A percentile compares a stretch with the other conserved stretches of the same genome.
Evolutionary conservation across 129 eudicot genomes (phyloP).

Genomic region (Artemisia tridentata): DNA sequence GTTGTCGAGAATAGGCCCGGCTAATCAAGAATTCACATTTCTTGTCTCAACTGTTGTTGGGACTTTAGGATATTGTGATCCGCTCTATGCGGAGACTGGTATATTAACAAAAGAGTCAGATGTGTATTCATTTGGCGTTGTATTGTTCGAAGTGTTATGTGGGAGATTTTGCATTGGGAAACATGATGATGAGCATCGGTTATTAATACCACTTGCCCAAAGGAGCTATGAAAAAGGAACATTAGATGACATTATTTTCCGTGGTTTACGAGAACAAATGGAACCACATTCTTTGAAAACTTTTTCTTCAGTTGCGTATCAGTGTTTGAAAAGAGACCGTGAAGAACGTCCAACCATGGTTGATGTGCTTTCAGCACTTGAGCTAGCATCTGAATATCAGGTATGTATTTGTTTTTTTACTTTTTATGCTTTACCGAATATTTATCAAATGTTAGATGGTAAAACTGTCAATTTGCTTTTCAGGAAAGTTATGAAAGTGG

Average conservation of each 20-base stretch:
- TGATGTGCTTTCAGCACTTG: slow-evolving; percentile 20
- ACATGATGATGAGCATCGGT: slow-evolving; percentile 3
- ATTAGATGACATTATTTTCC: slow-evolving; percentile 12
- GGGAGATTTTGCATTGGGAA: slow-evolving; percentile 16
- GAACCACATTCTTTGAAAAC: slow-evolving; percentile 4
- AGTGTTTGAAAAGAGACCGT: slow-evolving; percentile 17
- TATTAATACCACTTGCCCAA: slow-evolving; percentile 11
- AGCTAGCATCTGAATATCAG: slow-evolving; percentile 20
- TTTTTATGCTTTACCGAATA: background rate
- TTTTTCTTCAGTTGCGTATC: slow-evolving; percentile 11
- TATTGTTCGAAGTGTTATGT: slow-evolving; percentile 27
- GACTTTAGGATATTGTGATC: slow-evolving; percentile 23
- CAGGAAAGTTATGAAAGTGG: slow-evolving; percentile 24
- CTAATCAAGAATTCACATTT: slow-evolving; percentile 23
- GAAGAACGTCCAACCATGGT: slow-evolving; percentile 28
- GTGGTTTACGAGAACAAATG: slow-evolving; percentile 12
- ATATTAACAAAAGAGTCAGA: slow-evolving; percentile 20
- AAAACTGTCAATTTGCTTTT: background rate
- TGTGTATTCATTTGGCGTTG: slow-evolving; percentile 21
- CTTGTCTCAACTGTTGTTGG: slow-evolving; percentile 25
- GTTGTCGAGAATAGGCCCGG: slow-evolving; percentile 16
- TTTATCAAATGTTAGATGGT: background rate
- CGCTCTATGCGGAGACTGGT: slow-evolving; percentile 14
- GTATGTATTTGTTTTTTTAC: background rate
- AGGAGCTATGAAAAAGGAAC: slow-evolving; percentile 17